Base-by-base conservation (phyloP, 768 basidiomycete species). In the Fibroporia radiculosa region DNA sequence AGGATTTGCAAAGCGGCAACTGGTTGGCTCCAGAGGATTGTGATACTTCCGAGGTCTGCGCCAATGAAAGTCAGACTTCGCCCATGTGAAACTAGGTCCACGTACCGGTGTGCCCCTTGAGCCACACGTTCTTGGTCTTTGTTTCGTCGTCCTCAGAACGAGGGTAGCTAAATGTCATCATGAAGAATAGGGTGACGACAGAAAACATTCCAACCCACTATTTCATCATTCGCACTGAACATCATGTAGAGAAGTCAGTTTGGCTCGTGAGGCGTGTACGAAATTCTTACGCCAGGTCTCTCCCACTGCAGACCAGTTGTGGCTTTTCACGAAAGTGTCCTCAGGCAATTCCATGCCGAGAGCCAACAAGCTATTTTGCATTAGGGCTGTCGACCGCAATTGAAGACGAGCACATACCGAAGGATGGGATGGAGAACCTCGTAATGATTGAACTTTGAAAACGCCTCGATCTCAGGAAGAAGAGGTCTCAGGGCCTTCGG, bases 1-100 rank as follows among this genome's bases (percentile, higher is more conserved):
- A 78, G 59, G 32, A 82, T 79, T 38, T 80, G 78, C 8, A 80
- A 64, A 0, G 68, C 78, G 3, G 72, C 67, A 2, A 80, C 68
- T 2, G 80, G 78, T 50, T 82, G 80, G 36, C 74, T 75, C 67
- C 74, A 81, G 4, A 82, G 59, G 27, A 81, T 71, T 1, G 74
- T 77, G 35, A 82, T 12, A 16, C 27, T 44, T 0, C 51, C 51
- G 28, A 49, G 40, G 20, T 49, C 51, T 53, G 10, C 19, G 22
- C 16, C 8, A 6, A 6, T 8, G 22, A 39, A 13, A 25, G 12
- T 8, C 11, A 6, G 10, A 6, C 25, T 10, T 6, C 18, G 16
- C 20, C 23, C 3, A 6, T 14, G 4, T 13, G 27, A 10, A n/a
- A n/a, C 29, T 33, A n/a, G 25, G 6, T 8, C 20, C 20, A 27